Percentiles rank a stretch among this genome's conserved stretches.
phyloP scores from a whole-genome alignment of 2,329 filamentous ascomycete genomes.

The Aspergillus sp. region DNA sequence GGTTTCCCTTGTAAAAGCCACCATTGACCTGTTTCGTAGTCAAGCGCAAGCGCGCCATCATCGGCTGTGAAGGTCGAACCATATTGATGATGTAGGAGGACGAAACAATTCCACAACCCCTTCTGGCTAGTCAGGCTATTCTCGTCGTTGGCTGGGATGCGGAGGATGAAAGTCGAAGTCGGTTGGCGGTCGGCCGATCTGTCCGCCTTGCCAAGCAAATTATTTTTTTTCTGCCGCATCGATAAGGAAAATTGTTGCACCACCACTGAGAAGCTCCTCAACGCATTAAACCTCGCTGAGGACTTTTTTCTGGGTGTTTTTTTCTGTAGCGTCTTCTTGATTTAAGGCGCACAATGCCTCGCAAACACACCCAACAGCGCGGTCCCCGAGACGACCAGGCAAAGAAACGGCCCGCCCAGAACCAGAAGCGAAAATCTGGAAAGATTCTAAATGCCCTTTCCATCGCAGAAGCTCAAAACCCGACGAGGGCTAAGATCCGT shows the following conservation, averaged over 20 bases:
- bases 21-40: slow-evolving; percentile 92
- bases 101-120: not conserved
- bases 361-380: slow-evolving; percentile 40
- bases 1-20: slow-evolving; percentile 96
- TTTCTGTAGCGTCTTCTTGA: slow-evolving; percentile 1
- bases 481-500: slow-evolving; percentile 54
- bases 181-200: slow-evolving; percentile 22
- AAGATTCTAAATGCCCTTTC: slow-evolving; percentile 63
- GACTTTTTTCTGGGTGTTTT: not conserved
- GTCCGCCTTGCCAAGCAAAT: slow-evolving; percentile 35
- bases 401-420: slow-evolving; percentile 51
- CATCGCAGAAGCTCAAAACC: slow-evolving; percentile 60
- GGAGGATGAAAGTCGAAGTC: slow-evolving; percentile 20
- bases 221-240: slow-evolving; percentile 26
- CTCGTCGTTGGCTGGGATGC: slow-evolving; percentile 21
- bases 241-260: slow-evolving; percentile 25
- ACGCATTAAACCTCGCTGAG: slow-evolving; percentile 9
- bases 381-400: slow-evolving; percentile 43
- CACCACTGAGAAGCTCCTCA: slow-evolving; percentile 15
- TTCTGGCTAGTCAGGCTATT: slow-evolving; percentile 2
- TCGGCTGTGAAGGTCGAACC: slow-evolving; percentile 48
- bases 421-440: slow-evolving; percentile 46
- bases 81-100: slow-evolving; percentile 26
- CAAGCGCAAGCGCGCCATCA: slow-evolving; percentile 73
- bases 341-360: slow-evolving; percentile 35